Conservation (phyloP, 768 basidiomycete species). For the Harrya chromipes region DNA sequence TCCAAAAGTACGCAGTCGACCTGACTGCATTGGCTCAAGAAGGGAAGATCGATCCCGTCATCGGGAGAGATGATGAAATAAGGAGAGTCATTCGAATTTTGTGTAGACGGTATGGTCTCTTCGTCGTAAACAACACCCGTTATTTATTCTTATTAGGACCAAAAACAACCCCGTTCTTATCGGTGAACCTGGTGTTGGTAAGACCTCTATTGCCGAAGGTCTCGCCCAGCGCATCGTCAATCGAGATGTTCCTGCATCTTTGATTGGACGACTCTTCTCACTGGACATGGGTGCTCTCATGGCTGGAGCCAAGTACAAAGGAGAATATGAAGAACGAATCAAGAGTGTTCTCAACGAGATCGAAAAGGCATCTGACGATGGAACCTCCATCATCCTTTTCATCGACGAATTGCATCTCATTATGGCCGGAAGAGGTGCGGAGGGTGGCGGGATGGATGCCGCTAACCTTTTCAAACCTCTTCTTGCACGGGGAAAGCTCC, state of each 20-base stretch:
- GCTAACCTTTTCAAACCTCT: conserved; percentile 91
- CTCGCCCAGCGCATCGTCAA: conserved; percentile 95
- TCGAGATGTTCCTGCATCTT: conserved; percentile 78
- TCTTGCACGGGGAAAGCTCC: conserved; percentile 77
- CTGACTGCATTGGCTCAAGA: conserved; percentile 84
- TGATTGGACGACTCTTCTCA: conserved; percentile 75
- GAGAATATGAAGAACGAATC: conserved; percentile 95
- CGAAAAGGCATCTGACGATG: conserved; percentile 80
- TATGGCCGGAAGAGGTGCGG: conserved; percentile 82
- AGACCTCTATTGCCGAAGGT: conserved; percentile 93
- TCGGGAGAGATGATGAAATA: conserved; percentile 91
- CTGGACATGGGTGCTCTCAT: conserved; percentile 96
- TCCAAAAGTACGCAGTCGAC: conserved; percentile 86
- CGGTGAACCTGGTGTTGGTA: conserved; percentile 93
- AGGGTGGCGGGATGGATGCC: conserved; percentile 92
- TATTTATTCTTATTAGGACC: conserved; percentile 50
- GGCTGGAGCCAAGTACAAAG: conserved; percentile 92
- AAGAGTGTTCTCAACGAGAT: conserved; percentile 91
- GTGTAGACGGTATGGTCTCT: conserved; percentile 58
- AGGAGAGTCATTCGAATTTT: conserved; percentile 80
- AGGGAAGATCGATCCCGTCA: conserved; percentile 94
- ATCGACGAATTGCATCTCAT: conserved; percentile 94
- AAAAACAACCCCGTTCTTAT: conserved; percentile 98
- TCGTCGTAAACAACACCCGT: background rate
- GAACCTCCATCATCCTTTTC: conserved; percentile 84